phyloP scores from a whole-genome alignment of 305 asterid genomes.

The Rubia peregrina region DNA sequence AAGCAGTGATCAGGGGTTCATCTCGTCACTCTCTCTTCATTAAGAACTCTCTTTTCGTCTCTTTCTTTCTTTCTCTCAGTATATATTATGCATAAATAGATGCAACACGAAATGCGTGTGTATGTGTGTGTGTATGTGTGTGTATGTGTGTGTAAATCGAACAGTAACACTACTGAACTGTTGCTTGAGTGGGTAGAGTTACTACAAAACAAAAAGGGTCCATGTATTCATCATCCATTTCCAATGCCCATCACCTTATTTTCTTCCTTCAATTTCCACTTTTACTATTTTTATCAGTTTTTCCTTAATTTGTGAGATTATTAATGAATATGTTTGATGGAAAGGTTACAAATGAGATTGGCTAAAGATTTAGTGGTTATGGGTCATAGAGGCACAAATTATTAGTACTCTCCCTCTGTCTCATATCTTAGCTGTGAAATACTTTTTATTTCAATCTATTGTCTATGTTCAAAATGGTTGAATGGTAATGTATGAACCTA shows the following conservation, averaged over 20 bases:
- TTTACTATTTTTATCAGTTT: background rate
- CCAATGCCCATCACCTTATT: background rate
- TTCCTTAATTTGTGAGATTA: background rate
- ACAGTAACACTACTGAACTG: conserved; percentile 2
- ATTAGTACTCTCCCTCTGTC: no score
- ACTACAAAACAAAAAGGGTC: background rate
- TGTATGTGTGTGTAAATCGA: conserved; percentile 2
- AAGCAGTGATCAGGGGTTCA: background rate
- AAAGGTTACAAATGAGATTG: background rate
- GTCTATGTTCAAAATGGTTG: background rate
- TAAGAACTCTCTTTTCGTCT: background rate
- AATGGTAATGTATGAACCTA: no score
- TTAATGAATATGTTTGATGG: no score
- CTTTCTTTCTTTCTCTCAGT: background rate
- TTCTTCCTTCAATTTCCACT: background rate
- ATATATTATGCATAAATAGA: background rate
- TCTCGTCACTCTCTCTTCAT: background rate
- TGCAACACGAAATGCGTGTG: conserved; percentile 2
- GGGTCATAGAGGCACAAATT: background rate
- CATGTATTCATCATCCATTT: conserved; percentile 3
- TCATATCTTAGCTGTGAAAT: no score
- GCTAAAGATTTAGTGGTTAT: background rate
- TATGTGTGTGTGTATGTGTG: no score
- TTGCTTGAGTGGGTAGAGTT: conserved; percentile 2
- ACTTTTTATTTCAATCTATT: no score